Evolutionary conservation across 495 filamentous ascomycete genomes (phyloP), one percentile per base, ranked within the genome.

Genomic region (Viridothelium virens): DNA sequence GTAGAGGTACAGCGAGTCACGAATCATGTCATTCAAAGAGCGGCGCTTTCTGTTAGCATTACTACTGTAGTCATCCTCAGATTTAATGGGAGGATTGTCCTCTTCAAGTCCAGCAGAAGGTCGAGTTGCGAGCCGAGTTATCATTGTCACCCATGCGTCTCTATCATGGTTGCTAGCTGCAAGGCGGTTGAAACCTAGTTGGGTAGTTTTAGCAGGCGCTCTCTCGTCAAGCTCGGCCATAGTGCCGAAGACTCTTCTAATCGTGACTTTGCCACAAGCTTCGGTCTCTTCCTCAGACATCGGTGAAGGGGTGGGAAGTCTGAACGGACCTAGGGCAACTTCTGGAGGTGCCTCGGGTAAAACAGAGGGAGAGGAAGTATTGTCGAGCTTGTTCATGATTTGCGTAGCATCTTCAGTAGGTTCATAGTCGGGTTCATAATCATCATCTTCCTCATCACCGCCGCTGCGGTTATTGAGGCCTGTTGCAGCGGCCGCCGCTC

Each of bases 81-180:
- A 68, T 67, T 87, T 86, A 64, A 84, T 70, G 10, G 47, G 67
- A 48, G 76, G 78, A 7, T 71, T 63, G 38, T 71, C 72, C 18
- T 82, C 78, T 63, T 91, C 86, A 16, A 92, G 77, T 11, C 86
- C 87, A 10, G 86, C 83, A 56, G 86, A 80, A 62, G 90, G 84
- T 44, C 94, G 84, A 12, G 92, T 97, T 18, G 92, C 92, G 47
- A 97, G 78, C 41, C 94, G 89, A 25, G 87, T 87, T 64, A 97
- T 85, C 18, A 97, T 78, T 1, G 91, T 91, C 46, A 95, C 81
- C 94, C 93, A 98, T 2, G 91, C 88, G 63, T 97, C 92, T 66
- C 89, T 84, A 71, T 96, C 92, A 70, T 91, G 89, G 3, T 83
- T 88, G 74, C 87, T 94, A 11, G 89, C 92, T 1, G 92, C 94